Evolutionary conservation across 805 yeast species (phyloP), one percentile per base, ranked within the genome.

Genomic region (Metschnikowia lachancei): DNA sequence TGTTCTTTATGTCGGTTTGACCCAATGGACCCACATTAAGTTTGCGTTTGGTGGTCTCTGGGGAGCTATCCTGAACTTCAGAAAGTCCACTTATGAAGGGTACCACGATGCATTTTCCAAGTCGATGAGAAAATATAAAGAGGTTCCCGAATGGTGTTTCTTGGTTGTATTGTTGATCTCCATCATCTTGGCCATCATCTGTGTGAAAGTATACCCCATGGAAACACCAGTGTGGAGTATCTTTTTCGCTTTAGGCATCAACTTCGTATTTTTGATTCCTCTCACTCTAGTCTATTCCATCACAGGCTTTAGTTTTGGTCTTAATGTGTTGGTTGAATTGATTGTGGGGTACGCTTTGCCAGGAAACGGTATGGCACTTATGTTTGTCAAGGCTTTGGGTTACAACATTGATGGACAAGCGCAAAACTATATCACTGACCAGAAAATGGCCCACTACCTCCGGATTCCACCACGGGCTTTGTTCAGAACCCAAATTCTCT

Each of bases 401-500:
- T 75, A 69, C 60, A 75, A 74, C 56, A 69, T 77, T 39, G 72
- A 69, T 55, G 66, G 64, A 45, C 80, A 75, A 57, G 79, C 76
- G 12, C 68, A 74, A 43, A 62, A 67, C 20, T 70, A 66, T 59
- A 75, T 80, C 41, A 71, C 77, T 53, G 75, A 70, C 57, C 66
- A 68, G 72, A 70, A 70, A 55, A 62, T 69, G 54, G 74, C 72
- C 34, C 73, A 69, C 46, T 71, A 71, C 56, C 66, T 70, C 73
- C 69, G 70, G 54, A 52, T 67, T 29, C 66, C 67, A n/a, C 75
- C 75, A 29, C 56, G 70, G 56, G 49, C 63, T 34, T 60, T 72
- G 38, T 75, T 74, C 54, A 55, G 62, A 46, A 74, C 72, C n/a
- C 80, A 75, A 59, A 55, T 73, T 47, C 35, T 60, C 39, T 76